Evolutionary conservation across 495 filamentous ascomycete species (phyloP), one percentile per base, ranked within the genome.

Genomic region (Cenococcum geophilum): DNA sequence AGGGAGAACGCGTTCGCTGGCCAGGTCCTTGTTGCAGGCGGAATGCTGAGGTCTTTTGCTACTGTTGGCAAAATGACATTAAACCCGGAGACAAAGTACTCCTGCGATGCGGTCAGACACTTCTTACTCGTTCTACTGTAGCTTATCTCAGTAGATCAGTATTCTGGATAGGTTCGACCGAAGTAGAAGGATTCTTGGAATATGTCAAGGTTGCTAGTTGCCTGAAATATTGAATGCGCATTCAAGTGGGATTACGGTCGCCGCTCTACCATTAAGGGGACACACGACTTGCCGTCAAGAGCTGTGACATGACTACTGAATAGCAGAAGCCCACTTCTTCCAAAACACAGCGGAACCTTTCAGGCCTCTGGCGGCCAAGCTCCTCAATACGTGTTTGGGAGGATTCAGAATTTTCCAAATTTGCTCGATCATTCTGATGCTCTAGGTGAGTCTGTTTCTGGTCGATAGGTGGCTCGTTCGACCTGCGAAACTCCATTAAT

Each of bases 11-110:
- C 85, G 53, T 79, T 86, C 3, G 91, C 84, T 0, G 91, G 91
- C 91, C 91, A 96, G 25, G 87, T 89, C 5, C 79, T 77, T 0
- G 84, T 81, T 1, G 78, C 74, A 12, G 77, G 67, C 0, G 88
- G 83, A 40, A 95, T 90, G 10, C 83, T 48, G 3, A 95, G 77
- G 21, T 84, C 79, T 16, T 72, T 67, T 25, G 82, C 75, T 10
- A 96, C 66, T 0, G 83, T 82, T 9, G 91, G 91, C 1, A 92
- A 74, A 55, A 96, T 78, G 63, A 95, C 83, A 66, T 89, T 92
- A 72, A 91, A 96, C 49, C 91, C 91, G 45, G 86, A 89, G 37
- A 92, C 85, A 69, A 90, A 91, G 73, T 89, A 96, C 76, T 95
- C 83, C 49, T 52, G 25, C 18, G 4, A 18, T 18, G 4, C 11